A percentile compares a stretch with the other conserved stretches of the same genome.
Conservation (phyloP, 108 stramenopile species). For the Cyclotella atomus region DNA sequence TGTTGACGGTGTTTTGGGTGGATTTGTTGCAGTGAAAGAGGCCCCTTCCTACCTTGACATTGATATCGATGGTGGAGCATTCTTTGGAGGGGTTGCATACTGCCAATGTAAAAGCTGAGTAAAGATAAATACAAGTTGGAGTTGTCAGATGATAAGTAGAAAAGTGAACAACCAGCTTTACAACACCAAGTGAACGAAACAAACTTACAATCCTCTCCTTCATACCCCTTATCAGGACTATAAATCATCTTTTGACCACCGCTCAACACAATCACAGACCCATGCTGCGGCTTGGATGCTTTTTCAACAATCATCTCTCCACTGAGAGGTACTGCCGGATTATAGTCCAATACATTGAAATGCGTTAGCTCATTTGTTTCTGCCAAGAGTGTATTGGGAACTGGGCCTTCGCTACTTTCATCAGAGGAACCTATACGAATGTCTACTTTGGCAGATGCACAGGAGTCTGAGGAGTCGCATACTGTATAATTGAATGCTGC, state of each 20-base stretch:
- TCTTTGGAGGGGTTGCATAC: not conserved
- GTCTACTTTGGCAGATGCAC: not conserved
- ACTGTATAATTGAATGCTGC: not conserved
- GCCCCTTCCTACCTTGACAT: not conserved
- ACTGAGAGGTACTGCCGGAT: not conserved
- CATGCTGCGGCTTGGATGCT: not conserved
- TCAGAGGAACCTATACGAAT: not conserved
- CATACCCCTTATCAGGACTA: not conserved
- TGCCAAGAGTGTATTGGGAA: not conserved
- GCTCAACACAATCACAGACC: not conserved
- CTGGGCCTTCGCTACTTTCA: not conserved
- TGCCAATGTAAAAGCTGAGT: not conserved
- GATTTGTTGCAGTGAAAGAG: not conserved
- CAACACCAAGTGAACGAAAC: not conserved
- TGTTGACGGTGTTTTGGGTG: conserved; percentile 27
- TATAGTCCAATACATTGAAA: not conserved
- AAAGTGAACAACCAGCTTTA: not conserved
- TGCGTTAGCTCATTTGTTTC: not conserved
- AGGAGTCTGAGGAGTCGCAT: not conserved
- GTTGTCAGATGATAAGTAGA: not conserved
- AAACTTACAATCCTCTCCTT: not conserved
- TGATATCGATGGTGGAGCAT: not conserved
- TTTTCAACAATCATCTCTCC: not conserved
- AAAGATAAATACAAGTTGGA: not conserved
- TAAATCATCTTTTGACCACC: not conserved